Evolutionary conservation across 108 stramenopile genomes (phyloP).

Genomic region (Cyclotella kingstonii): DNA sequence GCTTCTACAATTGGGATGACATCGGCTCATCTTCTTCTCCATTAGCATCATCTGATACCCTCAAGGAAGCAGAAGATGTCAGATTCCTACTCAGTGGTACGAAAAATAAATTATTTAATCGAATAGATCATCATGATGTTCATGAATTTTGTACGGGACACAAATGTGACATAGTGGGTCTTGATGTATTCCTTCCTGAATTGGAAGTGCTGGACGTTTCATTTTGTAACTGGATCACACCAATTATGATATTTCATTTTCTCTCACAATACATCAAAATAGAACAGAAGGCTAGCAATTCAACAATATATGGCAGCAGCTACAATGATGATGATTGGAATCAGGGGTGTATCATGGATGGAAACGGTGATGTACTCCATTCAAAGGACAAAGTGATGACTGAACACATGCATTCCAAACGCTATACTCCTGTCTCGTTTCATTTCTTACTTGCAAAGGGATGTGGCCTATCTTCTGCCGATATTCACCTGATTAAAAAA

Average conservation of each 20-base stretch:
- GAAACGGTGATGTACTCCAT: background rate
- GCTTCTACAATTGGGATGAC: slow-evolving; percentile 32
- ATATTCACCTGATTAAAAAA: slow-evolving; percentile 3
- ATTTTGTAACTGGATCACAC: slow-evolving; percentile 27
- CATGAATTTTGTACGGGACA: background rate
- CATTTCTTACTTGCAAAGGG: background rate
- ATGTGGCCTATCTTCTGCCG: background rate
- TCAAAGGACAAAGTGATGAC: background rate
- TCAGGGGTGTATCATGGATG: background rate
- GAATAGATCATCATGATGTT: background rate
- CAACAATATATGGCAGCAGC: background rate
- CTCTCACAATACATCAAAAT: slow-evolving; percentile 1
- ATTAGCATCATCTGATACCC: background rate
- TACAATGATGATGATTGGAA: background rate
- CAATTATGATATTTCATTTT: slow-evolving; percentile 22
- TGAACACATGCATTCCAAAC: background rate
- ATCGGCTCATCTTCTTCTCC: background rate
- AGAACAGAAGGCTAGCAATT: background rate
- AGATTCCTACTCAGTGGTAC: slow-evolving; percentile 24
- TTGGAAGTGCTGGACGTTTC: slow-evolving; percentile 36
- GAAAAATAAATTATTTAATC: background rate
- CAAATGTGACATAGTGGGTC: background rate
- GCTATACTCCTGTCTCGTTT: background rate
- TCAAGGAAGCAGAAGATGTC: slow-evolving; percentile 13
- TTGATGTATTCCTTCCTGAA: slow-evolving; percentile 24